Percentiles rank a stretch among this genome's conserved stretches.
Conservation (phyloP, 192 early-diverging fungal species). For the Backusella luteola region DNA sequence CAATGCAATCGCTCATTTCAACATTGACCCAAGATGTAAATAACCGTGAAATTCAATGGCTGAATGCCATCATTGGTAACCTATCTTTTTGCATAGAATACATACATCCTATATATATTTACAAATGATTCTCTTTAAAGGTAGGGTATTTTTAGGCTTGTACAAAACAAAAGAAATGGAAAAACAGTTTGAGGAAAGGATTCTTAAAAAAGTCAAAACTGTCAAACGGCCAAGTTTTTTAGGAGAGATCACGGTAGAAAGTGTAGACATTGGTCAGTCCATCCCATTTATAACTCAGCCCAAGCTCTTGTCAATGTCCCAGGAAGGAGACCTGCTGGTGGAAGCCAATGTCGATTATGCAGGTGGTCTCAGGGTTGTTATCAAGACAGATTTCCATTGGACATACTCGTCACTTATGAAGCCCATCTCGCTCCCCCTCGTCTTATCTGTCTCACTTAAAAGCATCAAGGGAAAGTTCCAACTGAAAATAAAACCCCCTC, state of each 20-base stretch:
- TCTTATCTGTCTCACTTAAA: slow-evolving; percentile 72
- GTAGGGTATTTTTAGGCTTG: slow-evolving; percentile 75
- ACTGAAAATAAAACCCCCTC: slow-evolving; percentile 74
- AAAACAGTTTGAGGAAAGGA: slow-evolving; percentile 34
- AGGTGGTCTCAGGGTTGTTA: slow-evolving; percentile 55
- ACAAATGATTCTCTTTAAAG: not conserved
- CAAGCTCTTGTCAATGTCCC: slow-evolving; percentile 66
- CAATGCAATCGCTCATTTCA: slow-evolving; percentile 39
- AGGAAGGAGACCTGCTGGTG: slow-evolving; percentile 67
- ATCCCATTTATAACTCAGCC: slow-evolving; percentile 78
- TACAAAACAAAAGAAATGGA: slow-evolving; percentile 54
- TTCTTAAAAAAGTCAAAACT: slow-evolving; percentile 60
- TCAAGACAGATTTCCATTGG: slow-evolving; percentile 65
- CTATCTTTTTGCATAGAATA: no score
- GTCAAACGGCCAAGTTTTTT: slow-evolving; percentile 66
- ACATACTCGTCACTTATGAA: slow-evolving; percentile 54
- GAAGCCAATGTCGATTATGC: slow-evolving; percentile 79
- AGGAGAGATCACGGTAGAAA: slow-evolving; percentile 77
- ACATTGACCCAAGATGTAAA: slow-evolving; percentile 51
- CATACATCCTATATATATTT: no score
- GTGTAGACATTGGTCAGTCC: slow-evolving; percentile 74
- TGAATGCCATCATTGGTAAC: slow-evolving; percentile 76
- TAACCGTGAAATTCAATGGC: slow-evolving; percentile 60
- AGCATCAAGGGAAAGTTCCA: slow-evolving; percentile 72
- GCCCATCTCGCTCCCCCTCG: slow-evolving; percentile 73